A percentile compares a stretch with the other conserved stretches of the same genome.
phyloP scores from a whole-genome alignment of 1,284 basidiomycete species.

The Sporisorium graminicola region DNA sequence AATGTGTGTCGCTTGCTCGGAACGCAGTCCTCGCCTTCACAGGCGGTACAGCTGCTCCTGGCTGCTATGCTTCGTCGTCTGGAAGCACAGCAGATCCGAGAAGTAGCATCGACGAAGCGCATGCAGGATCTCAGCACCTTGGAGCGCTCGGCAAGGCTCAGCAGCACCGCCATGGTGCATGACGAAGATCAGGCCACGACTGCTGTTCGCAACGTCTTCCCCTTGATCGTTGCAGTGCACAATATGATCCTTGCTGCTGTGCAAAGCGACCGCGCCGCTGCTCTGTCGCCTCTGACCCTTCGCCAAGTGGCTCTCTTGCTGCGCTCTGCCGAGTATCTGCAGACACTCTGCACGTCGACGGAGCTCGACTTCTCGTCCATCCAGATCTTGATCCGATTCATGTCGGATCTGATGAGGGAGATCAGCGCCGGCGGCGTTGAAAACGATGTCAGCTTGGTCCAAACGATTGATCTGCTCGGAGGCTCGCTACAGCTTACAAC shows the following conservation, averaged over 20 bases:
- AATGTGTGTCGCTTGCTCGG: slow-evolving; percentile 26
- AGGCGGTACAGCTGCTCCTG: slow-evolving; percentile 22
- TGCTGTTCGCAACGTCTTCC: slow-evolving; percentile 42
- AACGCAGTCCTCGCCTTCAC: slow-evolving; percentile 2
- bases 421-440: slow-evolving; percentile 14
- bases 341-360: slow-evolving; percentile 27
- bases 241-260: slow-evolving; percentile 16
- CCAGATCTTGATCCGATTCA: slow-evolving; percentile 47
- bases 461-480: slow-evolving; percentile 36
- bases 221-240: slow-evolving; percentile 24
- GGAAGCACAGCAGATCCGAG: slow-evolving; percentile 12
- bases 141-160: slow-evolving; percentile 41
- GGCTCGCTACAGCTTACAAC: slow-evolving; percentile 47
- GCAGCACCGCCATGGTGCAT: slow-evolving; percentile 25
- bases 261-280: not conserved
- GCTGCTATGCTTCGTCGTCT: slow-evolving; percentile 28
- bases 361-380: slow-evolving; percentile 56
- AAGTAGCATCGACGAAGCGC: slow-evolving; percentile 34
- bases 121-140: slow-evolving; percentile 41
- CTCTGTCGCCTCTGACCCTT: slow-evolving; percentile 10
- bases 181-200: slow-evolving; percentile 43
- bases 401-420: slow-evolving; percentile 35
- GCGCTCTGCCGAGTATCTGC: slow-evolving; percentile 36
- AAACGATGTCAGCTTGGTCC: slow-evolving; percentile 5
- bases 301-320: slow-evolving; percentile 33